These are phyloP conservation scores for Rusavskia elegans DNA, from an alignment of 495 filamentous ascomycete genomes.

Conservation along the genomic window DNA sequence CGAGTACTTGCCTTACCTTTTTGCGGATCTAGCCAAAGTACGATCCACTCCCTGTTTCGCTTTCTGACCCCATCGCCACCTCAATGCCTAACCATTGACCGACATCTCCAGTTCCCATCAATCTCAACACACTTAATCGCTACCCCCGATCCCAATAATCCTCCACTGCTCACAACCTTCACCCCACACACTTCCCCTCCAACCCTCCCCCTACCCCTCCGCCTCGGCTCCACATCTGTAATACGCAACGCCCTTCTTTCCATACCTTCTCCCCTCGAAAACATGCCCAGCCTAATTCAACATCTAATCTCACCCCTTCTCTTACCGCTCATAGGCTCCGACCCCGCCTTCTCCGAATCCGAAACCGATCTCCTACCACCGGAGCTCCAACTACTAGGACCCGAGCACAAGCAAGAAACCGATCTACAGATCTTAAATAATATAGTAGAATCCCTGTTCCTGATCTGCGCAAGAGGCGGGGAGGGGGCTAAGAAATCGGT, in stretches of 20 bases:
- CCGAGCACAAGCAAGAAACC: conserved; percentile 69
- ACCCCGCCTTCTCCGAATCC: conserved; percentile 39
- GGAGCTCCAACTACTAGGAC: conserved; percentile 73
- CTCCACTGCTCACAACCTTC: conserved; percentile 84
- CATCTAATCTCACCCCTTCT: conserved; percentile 68
- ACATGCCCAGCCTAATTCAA: conserved; percentile 35
- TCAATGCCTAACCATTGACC: neutral
- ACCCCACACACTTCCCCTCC: conserved; percentile 62
- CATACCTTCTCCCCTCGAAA: conserved; percentile 20
- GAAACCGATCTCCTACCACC: conserved; percentile 69
- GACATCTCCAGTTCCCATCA: neutral
- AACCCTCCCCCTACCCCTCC: conserved; percentile 57
- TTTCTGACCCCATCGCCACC: neutral
- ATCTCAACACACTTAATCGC: conserved; percentile 48
- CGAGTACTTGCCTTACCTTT: conserved; percentile 85
- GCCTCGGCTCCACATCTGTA: conserved; percentile 79
- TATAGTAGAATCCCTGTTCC: conserved; percentile 71
- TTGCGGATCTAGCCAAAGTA: conserved; percentile 77
- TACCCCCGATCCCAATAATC: conserved; percentile 46
- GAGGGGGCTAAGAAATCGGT: conserved; percentile 56
- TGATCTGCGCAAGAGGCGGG: conserved; percentile 51
- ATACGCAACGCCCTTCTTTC: conserved; percentile 80
- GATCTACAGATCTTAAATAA: conserved; percentile 63
- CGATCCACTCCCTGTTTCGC: neutral
- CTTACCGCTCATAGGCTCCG: conserved; percentile 45